Conservation (phyloP, 768 basidiomycete species). For the Leccinellum rugosiceps region DNA sequence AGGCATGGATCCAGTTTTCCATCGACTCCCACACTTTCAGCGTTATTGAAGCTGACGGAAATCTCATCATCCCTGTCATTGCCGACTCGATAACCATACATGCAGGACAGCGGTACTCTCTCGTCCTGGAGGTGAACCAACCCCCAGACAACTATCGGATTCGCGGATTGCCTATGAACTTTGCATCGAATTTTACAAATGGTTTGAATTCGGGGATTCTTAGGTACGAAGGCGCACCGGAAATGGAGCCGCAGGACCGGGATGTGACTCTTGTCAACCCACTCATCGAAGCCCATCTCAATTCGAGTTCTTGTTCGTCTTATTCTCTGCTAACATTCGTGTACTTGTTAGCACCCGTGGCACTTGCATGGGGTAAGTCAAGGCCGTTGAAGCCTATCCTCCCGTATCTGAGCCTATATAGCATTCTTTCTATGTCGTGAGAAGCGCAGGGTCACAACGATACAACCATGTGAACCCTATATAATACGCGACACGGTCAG, state of each 20-base stretch:
- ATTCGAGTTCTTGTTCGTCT: constrained; percentile 16
- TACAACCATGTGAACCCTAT: constrained; percentile 52
- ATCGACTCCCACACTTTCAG: constrained; percentile 46
- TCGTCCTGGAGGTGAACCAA: constrained; percentile 38
- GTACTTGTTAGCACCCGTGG: constrained; percentile 34
- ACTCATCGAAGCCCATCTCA: constrained; percentile 38
- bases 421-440: constrained; percentile 44
- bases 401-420: constrained; percentile 11
- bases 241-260: constrained; percentile 32
- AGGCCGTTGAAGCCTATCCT: not conserved
- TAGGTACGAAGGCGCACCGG: constrained; percentile 39
- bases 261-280: constrained; percentile 11
- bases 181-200: constrained; percentile 26
- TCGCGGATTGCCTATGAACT: constrained; percentile 32
- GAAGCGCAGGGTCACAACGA: constrained; percentile 33
- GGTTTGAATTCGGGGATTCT: constrained; percentile 45
- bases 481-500: constrained; percentile 52
- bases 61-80: constrained; percentile 34
- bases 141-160: constrained; percentile 43
- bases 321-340: not conserved
- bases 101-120: constrained; percentile 51
- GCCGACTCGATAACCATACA: constrained; percentile 45
- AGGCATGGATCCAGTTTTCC: constrained; percentile 40
- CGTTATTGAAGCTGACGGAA: constrained; percentile 47
- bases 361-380: constrained; percentile 46